phyloP scores from a whole-genome alignment of 2,329 filamentous ascomycete species.

The Dactylellina drechsleri region DNA sequence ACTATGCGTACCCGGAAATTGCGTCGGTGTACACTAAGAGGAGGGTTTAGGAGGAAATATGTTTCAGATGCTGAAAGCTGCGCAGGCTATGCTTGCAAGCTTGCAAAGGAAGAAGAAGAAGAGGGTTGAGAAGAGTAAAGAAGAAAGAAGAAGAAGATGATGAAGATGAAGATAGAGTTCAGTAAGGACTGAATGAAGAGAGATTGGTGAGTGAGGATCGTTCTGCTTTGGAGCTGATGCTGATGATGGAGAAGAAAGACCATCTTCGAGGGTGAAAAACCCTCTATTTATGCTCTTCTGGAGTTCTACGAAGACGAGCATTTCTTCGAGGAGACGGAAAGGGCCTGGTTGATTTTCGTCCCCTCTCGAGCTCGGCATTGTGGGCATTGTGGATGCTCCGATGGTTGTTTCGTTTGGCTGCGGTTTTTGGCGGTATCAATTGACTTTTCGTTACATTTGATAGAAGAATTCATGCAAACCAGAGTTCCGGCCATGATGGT shows the following conservation, averaged over 20 bases:
- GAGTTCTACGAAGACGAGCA: slow-evolving; percentile 32
- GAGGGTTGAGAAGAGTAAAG: slow-evolving; percentile 49
- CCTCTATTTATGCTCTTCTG: slow-evolving; percentile 58
- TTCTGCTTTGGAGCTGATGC: slow-evolving; percentile 50
- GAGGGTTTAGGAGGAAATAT: slow-evolving; percentile 24
- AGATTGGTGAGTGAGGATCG: slow-evolving; percentile 54
- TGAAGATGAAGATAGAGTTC: slow-evolving; percentile 55
- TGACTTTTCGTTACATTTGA: slow-evolving; percentile 53
- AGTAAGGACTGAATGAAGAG: slow-evolving; percentile 56
- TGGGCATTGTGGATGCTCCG: slow-evolving; percentile 36
- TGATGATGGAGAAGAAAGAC: slow-evolving; percentile 46
- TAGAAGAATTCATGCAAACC: slow-evolving; percentile 55
- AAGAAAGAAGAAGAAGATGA: slow-evolving; percentile 51
- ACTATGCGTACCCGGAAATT: slow-evolving; percentile 42
- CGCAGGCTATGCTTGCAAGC: slow-evolving; percentile 50
- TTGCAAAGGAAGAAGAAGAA: slow-evolving; percentile 46
- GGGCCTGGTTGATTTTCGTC: slow-evolving; percentile 19
- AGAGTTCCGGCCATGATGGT: slow-evolving; percentile 54
- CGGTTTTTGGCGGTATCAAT: slow-evolving; percentile 48
- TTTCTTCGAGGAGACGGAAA: slow-evolving; percentile 28
- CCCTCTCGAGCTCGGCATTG: slow-evolving; percentile 35
- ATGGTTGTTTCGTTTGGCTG: slow-evolving; percentile 26
- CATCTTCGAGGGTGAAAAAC: slow-evolving; percentile 54
- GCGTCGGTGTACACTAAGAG: slow-evolving; percentile 53
- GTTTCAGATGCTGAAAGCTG: slow-evolving; percentile 35